Percentiles rank a stretch among this genome's conserved stretches.
phyloP scores from a whole-genome alignment of 2,329 filamentous ascomycete genomes.

The Fusarium algeriense region DNA sequence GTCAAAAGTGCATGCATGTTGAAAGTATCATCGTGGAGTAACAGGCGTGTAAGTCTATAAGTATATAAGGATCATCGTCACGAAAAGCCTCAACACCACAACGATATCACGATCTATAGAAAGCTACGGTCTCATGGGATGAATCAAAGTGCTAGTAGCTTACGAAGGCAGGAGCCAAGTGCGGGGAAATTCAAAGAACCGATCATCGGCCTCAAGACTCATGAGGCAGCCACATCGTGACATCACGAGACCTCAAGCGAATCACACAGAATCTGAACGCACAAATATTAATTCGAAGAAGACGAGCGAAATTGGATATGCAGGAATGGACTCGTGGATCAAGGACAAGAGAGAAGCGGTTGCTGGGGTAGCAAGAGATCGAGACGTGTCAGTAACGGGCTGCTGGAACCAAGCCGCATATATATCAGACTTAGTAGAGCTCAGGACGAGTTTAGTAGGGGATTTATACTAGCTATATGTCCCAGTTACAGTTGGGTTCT shows the following conservation, averaged over 20 bases:
- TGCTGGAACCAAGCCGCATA: not conserved
- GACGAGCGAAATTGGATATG: conserved; percentile 11
- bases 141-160: not conserved
- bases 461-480: not conserved
- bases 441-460: conserved; percentile 1
- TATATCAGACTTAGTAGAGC: conserved; percentile 8
- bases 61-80: not conserved
- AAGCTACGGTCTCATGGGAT: accelerated
- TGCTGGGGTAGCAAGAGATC: conserved; percentile 13
- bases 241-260: not conserved
- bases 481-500: not conserved
- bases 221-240: conserved; percentile 4
- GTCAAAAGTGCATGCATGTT: not conserved
- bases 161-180: not conserved
- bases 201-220: not conserved
- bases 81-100: conserved; percentile 23
- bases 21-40: not conserved
- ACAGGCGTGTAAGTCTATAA: not conserved
- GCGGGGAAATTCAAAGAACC: conserved; percentile 1
- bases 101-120: not conserved
- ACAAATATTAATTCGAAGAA: conserved; percentile 23
- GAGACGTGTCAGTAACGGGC: conserved; percentile 5
- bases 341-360: not conserved
- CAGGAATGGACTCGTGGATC: not conserved
- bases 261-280: conserved; percentile 2